Conservation (phyloP, 495 filamentous ascomycete genomes). For the Talaromyces adpressus region DNA sequence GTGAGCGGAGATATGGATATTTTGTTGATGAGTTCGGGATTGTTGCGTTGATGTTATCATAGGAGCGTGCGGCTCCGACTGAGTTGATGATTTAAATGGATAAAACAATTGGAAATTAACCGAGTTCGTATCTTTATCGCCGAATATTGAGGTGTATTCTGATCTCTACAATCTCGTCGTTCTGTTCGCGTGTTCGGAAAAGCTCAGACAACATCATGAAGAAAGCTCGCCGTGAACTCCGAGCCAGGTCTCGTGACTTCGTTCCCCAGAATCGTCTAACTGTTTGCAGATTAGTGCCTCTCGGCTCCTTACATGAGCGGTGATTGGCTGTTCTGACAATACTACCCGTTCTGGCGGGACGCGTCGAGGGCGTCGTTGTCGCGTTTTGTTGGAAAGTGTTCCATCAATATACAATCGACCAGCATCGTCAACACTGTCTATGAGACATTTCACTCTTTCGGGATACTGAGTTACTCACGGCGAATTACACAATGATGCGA, state of each 20-base stretch:
- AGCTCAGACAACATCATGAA: neutral
- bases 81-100: neutral
- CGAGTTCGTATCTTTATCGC: neutral
- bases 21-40: neutral
- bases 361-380: neutral
- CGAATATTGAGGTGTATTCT: neutral
- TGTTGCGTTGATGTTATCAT: neutral
- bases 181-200: neutral
- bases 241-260: neutral
- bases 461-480: neutral
- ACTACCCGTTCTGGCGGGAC: slow-evolving; percentile 5
- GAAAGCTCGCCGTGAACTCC: neutral
- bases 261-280: neutral
- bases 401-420: neutral
- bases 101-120: neutral
- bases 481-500: slow-evolving; percentile 54
- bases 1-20: neutral
- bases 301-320: neutral
- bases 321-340: slow-evolving; percentile 7
- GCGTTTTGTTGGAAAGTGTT: neutral
- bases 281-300: neutral
- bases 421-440: neutral
- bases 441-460: neutral
- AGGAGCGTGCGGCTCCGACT: neutral
- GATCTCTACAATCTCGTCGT: neutral